These are phyloP conservation scores for Termitomyces sp. DNA, from an alignment of 768 basidiomycete species.

Conservation along the genomic window DNA sequence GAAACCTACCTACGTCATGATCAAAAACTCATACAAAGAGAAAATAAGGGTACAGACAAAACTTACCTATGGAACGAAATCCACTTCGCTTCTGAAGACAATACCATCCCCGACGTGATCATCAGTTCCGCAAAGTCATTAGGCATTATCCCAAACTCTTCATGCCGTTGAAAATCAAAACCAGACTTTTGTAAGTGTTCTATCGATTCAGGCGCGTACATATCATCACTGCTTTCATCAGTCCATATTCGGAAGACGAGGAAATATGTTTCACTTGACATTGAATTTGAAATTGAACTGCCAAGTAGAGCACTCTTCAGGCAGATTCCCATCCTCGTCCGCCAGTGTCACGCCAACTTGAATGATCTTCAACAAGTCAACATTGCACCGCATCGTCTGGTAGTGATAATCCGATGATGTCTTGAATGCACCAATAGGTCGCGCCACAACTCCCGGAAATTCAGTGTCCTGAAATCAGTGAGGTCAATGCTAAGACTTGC, in stretches of 20 bases:
- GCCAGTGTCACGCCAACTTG: slow-evolving; percentile 94
- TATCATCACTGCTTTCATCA: slow-evolving; percentile 68
- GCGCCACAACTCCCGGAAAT: slow-evolving; percentile 96
- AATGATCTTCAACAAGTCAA: slow-evolving; percentile 95
- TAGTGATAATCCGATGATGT: slow-evolving; percentile 98
- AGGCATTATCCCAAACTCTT: slow-evolving; percentile 86
- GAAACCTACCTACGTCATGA: neutral
- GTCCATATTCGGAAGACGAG: neutral
- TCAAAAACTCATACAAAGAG: neutral
- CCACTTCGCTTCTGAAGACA: slow-evolving; percentile 88
- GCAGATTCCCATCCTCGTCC: slow-evolving; percentile 90
- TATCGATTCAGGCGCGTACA: slow-evolving; percentile 97
- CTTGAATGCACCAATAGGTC: slow-evolving; percentile 94
- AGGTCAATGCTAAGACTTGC: slow-evolving; percentile 17
- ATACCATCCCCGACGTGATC: slow-evolving; percentile 92
- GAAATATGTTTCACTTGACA: slow-evolving; percentile 51
- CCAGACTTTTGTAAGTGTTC: slow-evolving; percentile 93
- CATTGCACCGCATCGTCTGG: slow-evolving; percentile 99
- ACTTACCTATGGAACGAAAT: slow-evolving; percentile 95
- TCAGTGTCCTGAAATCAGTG: slow-evolving; percentile 78
- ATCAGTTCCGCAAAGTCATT: slow-evolving; percentile 96
- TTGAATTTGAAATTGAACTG: slow-evolving; percentile 98
- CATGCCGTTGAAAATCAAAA: slow-evolving; percentile 91
- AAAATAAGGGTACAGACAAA: slow-evolving; percentile 1
- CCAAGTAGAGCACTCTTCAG: slow-evolving; percentile 91